Percentiles rank a stretch among this genome's conserved stretches.
Evolutionary conservation across 768 basidiomycete genomes (phyloP).

Genomic region (Mycena haematopus): DNA sequence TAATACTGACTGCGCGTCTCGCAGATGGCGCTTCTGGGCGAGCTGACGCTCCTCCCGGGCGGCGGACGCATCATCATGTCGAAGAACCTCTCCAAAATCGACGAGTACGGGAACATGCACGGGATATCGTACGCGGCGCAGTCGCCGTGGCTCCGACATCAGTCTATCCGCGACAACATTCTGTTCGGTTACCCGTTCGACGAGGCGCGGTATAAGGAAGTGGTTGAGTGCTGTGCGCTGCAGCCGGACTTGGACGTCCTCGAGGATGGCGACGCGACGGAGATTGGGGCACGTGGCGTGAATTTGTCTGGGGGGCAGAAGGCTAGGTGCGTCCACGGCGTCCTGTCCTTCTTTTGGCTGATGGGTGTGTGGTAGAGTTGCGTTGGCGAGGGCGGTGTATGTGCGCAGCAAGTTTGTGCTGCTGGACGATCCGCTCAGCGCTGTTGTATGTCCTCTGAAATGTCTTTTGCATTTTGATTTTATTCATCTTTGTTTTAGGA

Average conservation of each 20-base stretch:
- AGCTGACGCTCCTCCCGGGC: constrained; percentile 62
- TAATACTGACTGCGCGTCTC: not conserved
- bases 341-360: too few species aligned
- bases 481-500: constrained; percentile 48
- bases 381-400: constrained; percentile 66
- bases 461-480: not conserved
- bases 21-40: constrained; percentile 75
- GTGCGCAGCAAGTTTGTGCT: constrained; percentile 55
- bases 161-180: constrained; percentile 82
- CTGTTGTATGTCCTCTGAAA: constrained; percentile 50
- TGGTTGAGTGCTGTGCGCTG: constrained; percentile 85
- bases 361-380: constrained; percentile 51
- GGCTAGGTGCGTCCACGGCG: constrained; percentile 48
- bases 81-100: constrained; percentile 65
- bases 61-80: constrained; percentile 68
- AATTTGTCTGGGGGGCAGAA: constrained; percentile 60
- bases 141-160: constrained; percentile 71
- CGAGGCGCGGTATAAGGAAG: constrained; percentile 73
- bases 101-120: constrained; percentile 66
- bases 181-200: constrained; percentile 77
- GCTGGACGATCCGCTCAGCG: constrained; percentile 66
- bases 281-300: constrained; percentile 72
- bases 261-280: constrained; percentile 77
- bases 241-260: constrained; percentile 83
- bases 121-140: constrained; percentile 78